Conservation (phyloP, 352 stramenopile genomes). For the Pythium pyrilobum region DNA sequence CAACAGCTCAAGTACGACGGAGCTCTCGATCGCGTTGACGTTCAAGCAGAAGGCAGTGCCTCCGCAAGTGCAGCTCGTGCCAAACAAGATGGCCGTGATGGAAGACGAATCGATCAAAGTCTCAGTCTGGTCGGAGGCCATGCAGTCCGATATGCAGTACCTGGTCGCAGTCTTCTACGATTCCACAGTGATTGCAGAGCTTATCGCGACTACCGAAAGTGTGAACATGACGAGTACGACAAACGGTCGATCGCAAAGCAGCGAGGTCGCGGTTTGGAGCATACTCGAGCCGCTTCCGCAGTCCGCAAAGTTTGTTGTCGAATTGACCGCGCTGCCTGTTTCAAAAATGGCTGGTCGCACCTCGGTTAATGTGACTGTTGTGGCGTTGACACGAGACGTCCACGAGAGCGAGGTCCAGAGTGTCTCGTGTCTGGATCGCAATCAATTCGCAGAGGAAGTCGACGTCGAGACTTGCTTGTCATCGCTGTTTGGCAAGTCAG, state of each 20-base stretch:
- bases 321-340: background rate
- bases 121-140: background rate
- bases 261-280: too few relatives aligned
- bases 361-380: slow-evolving; percentile 2
- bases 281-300: too few relatives aligned
- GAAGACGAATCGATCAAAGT: slow-evolving; percentile 4
- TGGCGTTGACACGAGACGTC: slow-evolving; percentile 6
- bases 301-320: background rate
- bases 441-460: too few relatives aligned
- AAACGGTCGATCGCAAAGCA: too few relatives aligned
- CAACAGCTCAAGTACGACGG: slow-evolving; percentile 11
- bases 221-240: background rate
- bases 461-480: background rate
- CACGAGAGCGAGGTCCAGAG: background rate
- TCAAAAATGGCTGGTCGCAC: background rate
- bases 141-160: background rate
- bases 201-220: background rate
- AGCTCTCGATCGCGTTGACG: background rate
- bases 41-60: slow-evolving; percentile 4
- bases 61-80: background rate
- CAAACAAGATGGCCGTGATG: background rate
- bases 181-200: background rate
- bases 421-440: background rate
- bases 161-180: background rate
- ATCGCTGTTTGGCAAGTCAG: slow-evolving; percentile 1